Conservation (phyloP, 202 grass and related monocot species). For the Setaria viridis region DNA sequence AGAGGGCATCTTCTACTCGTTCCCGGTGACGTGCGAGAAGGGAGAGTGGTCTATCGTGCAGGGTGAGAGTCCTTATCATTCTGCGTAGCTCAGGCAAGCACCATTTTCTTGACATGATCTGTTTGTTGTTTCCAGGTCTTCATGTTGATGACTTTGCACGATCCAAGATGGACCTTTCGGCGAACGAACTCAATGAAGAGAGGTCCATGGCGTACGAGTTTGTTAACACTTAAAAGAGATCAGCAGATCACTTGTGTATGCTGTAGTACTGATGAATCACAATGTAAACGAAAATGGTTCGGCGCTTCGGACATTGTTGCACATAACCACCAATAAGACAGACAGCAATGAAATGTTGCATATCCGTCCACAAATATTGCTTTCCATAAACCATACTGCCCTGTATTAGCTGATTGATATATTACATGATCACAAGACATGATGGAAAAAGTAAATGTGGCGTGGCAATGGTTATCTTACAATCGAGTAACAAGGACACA, state of each 20-base stretch:
- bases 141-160: constrained; percentile 58
- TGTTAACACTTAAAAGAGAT: constrained; percentile 20
- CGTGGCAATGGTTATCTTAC: neutral
- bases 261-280: neutral
- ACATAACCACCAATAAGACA: constrained; percentile 14
- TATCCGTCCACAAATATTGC: neutral
- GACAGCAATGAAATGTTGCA: neutral
- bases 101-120: neutral
- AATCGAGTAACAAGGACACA: neutral
- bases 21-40: constrained; percentile 73
- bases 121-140: constrained; percentile 46
- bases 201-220: constrained; percentile 51
- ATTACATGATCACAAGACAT: neutral
- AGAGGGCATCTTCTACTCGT: constrained; percentile 64
- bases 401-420: neutral
- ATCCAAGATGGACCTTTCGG: constrained; percentile 60
- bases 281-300: neutral
- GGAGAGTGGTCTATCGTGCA: constrained; percentile 72
- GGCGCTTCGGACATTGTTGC: neutral
- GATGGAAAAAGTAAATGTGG: neutral
- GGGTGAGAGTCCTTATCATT: constrained; percentile 44
- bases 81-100: neutral
- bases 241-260: neutral
- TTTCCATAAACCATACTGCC: neutral
- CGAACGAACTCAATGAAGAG: constrained; percentile 65